A percentile compares a stretch with the other conserved stretches of the same genome.
Conservation (phyloP, 1,284 basidiomycete species). For the Schizophyllum commune region DNA sequence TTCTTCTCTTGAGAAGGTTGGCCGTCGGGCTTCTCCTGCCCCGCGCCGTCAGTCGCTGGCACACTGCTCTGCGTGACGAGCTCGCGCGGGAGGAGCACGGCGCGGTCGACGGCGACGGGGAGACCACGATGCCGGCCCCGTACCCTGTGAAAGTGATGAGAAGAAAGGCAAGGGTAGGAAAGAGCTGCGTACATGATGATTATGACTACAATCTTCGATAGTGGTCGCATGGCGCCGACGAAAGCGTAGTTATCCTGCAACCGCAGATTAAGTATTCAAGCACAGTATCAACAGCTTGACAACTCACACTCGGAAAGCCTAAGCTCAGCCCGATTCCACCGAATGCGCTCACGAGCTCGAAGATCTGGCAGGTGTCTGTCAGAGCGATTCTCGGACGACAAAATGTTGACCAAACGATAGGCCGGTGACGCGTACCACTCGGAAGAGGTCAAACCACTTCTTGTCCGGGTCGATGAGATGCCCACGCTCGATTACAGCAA, state of each 20-base stretch:
- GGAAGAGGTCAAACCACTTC: slow-evolving; percentile 63
- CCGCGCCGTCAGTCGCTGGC: background rate
- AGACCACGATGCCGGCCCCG: slow-evolving; percentile 71
- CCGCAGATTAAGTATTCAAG: background rate
- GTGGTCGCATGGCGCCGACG: slow-evolving; percentile 52
- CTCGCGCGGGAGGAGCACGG: slow-evolving; percentile 44
- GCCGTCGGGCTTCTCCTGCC: background rate
- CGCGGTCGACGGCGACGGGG: slow-evolving; percentile 65
- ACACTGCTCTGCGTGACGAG: slow-evolving; percentile 18
- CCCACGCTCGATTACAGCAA: slow-evolving; percentile 63
- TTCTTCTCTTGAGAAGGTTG: background rate
- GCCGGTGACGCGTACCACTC: slow-evolving; percentile 15
- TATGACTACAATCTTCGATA: slow-evolving; percentile 71
- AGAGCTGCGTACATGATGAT: slow-evolving; percentile 54
- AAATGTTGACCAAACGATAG: background rate
- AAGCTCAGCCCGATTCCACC: slow-evolving; percentile 71
- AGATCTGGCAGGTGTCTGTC: slow-evolving; percentile 22
- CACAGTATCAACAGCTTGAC: background rate
- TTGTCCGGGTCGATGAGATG: slow-evolving; percentile 48
- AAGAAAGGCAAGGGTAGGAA: background rate
- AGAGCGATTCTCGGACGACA: background rate
- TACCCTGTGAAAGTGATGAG: slow-evolving; percentile 23
- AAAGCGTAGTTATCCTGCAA: slow-evolving; percentile 44
- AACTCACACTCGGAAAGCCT: slow-evolving; percentile 51
- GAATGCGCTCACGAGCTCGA: slow-evolving; percentile 61